phyloP scores from a whole-genome alignment of 371 early-diverging fungal genomes.

The Nematocida ausubeli region DNA sequence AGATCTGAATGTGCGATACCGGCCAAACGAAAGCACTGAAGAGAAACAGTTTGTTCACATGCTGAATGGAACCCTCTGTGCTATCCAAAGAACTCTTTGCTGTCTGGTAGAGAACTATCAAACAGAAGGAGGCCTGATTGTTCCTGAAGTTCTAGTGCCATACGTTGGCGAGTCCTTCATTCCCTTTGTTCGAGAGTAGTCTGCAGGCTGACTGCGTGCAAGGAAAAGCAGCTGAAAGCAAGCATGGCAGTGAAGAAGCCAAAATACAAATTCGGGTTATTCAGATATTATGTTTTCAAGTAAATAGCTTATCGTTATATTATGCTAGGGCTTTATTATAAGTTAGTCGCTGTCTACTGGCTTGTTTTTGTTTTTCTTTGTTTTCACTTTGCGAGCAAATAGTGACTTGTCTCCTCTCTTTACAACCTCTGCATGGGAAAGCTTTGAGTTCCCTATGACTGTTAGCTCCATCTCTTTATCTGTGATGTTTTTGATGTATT shows the following conservation, averaged over 20 bases:
- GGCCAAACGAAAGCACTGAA: constrained; percentile 76
- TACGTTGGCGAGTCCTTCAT: constrained; percentile 59
- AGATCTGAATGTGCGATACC: constrained; percentile 88
- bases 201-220: neutral
- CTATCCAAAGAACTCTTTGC: constrained; percentile 93
- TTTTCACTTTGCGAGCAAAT: constrained; percentile 23
- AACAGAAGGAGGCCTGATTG: constrained; percentile 71
- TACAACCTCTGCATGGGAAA: constrained; percentile 38
- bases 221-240: neutral
- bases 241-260: neutral
- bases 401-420: constrained; percentile 34
- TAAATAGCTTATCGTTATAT: neutral
- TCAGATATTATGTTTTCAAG: neutral
- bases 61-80: constrained; percentile 94
- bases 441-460: constrained; percentile 45
- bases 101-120: constrained; percentile 96
- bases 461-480: constrained; percentile 53
- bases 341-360: neutral
- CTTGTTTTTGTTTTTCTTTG: constrained; percentile 26
- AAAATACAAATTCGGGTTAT: neutral
- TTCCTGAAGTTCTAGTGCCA: constrained; percentile 71
- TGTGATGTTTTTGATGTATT: constrained; percentile 37
- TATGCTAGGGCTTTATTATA: neutral
- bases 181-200: constrained; percentile 19
- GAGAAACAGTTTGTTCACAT: constrained; percentile 91